Base-by-base conservation (phyloP, 1,139 yeast genomes). In the Candida tetrigidarum region DNA sequence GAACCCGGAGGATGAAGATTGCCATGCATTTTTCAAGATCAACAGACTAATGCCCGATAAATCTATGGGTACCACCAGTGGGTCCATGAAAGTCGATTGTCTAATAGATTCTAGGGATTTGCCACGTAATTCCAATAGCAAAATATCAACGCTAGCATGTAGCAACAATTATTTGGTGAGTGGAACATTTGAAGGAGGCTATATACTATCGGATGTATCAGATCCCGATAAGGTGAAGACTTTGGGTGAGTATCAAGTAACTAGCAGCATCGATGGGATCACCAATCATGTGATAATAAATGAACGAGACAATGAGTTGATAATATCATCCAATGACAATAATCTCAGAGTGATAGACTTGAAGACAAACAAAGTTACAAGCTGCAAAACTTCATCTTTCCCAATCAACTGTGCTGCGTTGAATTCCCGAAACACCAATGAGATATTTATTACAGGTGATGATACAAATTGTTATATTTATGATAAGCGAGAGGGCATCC, bases 151-250 rank as follows among this genome's bases (percentile, higher is more conserved):
- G 2, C 54, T 81, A 46, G 64, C 78, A 8, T 71, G 80, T 44
- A 66, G 78, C 11, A 57, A 68, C 37, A 64, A 63, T n/a, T 57
- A 69, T 22, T 59, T 80, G 19, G 77, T 71, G 3, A 73, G 80
- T 23, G 86, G 86, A 0, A 80, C 86, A 0, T 76, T 80, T 47
- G 77, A 74, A 47, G 86, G 86, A 1, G 77, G 79, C 15, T 75
- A 70, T 52, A 59, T 78, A 7, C 59, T 78, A 40, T 60, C 71
- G 40, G 64, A 67, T 32, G 59, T 71, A 9, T 49, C 63, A 12
- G 57, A 60, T 39, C 59, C 67, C 0, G 57, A 59, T 9, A 36
- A 50, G n/a, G 55, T 69, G 2, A 54, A 48, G 5, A 49, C 59
- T 7, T 47, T 63, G 8, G 71, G 71, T 1, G 78, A 73, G 50